Percentiles rank a stretch among this genome's conserved stretches.
Conservation (phyloP, 345 rosid species). For the Stellera chamaejasme region DNA sequence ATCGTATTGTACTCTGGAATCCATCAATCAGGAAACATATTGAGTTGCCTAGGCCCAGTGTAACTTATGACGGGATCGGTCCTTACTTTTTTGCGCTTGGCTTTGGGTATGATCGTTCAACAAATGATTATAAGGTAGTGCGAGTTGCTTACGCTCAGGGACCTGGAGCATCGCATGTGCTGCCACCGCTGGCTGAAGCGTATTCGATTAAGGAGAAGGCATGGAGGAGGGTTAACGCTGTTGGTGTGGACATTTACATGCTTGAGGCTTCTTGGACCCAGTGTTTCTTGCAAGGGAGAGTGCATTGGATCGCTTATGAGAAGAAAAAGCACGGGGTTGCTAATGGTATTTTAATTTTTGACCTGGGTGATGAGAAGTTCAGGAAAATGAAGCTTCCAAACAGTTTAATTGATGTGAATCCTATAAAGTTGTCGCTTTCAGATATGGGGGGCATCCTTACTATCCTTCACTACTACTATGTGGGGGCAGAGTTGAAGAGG, state of each 20-base stretch:
- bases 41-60: background rate
- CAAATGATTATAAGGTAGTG: slow-evolving; percentile 6
- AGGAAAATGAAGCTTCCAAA: slow-evolving; percentile 8
- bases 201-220: too few relatives aligned
- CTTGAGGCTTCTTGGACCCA: background rate
- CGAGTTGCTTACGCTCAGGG: background rate
- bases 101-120: slow-evolving; percentile 1
- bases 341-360: slow-evolving; percentile 1
- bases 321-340: background rate
- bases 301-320: background rate
- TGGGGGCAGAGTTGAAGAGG: background rate
- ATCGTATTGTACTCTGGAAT: slow-evolving; percentile 1
- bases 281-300: too few relatives aligned
- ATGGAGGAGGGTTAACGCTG: background rate
- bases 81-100: slow-evolving; percentile 2
- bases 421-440: slow-evolving; percentile 3
- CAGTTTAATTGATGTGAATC: slow-evolving; percentile 1
- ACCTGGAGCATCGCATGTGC: background rate
- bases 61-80: background rate
- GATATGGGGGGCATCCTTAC: slow-evolving; percentile 1
- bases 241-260: background rate
- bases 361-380: slow-evolving; percentile 1
- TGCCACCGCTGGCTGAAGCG: background rate
- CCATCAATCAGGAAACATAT: background rate
- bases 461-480: background rate